A percentile compares a stretch with the other conserved stretches of the same genome.
These are phyloP conservation scores for Phialocephala sp. DNA, from an alignment of 2,329 filamentous ascomycete genomes.

Conservation along the genomic window DNA sequence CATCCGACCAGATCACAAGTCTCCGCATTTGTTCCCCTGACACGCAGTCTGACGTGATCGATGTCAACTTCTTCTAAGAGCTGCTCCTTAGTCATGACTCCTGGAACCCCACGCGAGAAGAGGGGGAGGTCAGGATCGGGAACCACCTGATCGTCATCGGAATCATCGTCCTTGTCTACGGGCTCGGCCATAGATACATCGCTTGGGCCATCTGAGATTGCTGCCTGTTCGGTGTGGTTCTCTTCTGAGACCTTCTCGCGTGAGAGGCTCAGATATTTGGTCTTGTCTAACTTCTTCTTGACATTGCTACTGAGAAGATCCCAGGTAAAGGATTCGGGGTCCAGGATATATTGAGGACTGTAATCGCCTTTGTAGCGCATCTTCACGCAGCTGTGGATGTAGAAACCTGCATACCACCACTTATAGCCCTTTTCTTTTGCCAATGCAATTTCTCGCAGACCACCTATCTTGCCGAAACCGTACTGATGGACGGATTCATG, in stretches of 20 bases:
- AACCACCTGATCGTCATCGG: conserved; percentile 24
- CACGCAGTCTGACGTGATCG: conserved; percentile 59
- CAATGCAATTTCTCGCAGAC: conserved; percentile 73
- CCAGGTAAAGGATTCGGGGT: conserved; percentile 70
- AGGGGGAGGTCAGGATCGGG: conserved; percentile 50
- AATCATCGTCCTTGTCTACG: conserved; percentile 25
- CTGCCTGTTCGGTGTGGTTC: neutral
- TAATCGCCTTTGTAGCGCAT: conserved; percentile 89
- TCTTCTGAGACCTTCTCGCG: conserved; percentile 14
- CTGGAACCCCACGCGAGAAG: conserved; percentile 69
- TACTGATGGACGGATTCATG: conserved; percentile 74
- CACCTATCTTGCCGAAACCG: conserved; percentile 77
- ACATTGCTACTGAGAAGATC: conserved; percentile 57
- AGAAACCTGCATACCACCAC: conserved; percentile 85
- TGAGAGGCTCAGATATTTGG: conserved; percentile 38
- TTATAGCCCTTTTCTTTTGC: conserved; percentile 71
- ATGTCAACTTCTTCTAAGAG: conserved; percentile 60
- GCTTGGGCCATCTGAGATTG: neutral
- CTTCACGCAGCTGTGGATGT: conserved; percentile 81
- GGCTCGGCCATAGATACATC: conserved; percentile 6
- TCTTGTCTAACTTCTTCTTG: conserved; percentile 52
- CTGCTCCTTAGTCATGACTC: conserved; percentile 61
- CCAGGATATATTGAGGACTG: conserved; percentile 73
- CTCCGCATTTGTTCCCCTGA: conserved; percentile 47
- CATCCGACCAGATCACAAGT: conserved; percentile 63